A percentile compares a stretch with the other conserved stretches of the same genome.
These are phyloP conservation scores for Penicillium turbatum DNA, from an alignment of 495 filamentous ascomycete genomes.

Conservation along the genomic window DNA sequence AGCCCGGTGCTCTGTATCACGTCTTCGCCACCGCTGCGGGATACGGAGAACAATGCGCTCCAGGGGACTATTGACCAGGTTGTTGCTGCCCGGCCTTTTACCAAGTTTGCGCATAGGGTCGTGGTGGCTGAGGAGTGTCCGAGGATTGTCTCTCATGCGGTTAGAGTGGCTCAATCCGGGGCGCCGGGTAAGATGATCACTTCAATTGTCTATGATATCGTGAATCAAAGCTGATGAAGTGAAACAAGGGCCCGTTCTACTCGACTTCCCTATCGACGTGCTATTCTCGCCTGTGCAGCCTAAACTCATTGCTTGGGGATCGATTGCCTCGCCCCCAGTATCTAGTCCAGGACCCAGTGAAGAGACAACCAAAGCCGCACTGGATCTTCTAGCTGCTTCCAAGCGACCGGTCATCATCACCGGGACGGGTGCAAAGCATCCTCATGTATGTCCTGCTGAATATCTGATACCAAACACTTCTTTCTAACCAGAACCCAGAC, in stretches of 20 bases:
- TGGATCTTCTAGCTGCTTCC: constrained; percentile 12
- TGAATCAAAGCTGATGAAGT: background rate
- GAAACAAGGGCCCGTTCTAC: constrained; percentile 20
- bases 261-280: constrained; percentile 30
- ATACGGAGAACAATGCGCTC: constrained; percentile 30
- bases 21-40: constrained; percentile 25
- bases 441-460: constrained; percentile 1
- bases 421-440: constrained; percentile 19
- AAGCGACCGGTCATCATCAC: constrained; percentile 24
- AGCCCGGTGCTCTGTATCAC: constrained; percentile 29
- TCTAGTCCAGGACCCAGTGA: constrained; percentile 20
- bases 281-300: constrained; percentile 24
- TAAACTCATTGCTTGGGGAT: constrained; percentile 28
- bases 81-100: constrained; percentile 20
- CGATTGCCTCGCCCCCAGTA: constrained; percentile 20
- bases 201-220: too few relatives aligned
- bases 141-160: constrained; percentile 25
- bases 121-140: constrained; percentile 25
- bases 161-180: constrained; percentile 24
- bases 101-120: constrained; percentile 30
- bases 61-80: constrained; percentile 30
- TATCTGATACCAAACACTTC: background rate
- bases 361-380: constrained; percentile 15
- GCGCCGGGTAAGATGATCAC: constrained; percentile 22
- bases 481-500: constrained; percentile 6